These are phyloP conservation scores for Excoecaria agallocha DNA, from an alignment of 345 rosid genomes.

Conservation along the genomic window DNA sequence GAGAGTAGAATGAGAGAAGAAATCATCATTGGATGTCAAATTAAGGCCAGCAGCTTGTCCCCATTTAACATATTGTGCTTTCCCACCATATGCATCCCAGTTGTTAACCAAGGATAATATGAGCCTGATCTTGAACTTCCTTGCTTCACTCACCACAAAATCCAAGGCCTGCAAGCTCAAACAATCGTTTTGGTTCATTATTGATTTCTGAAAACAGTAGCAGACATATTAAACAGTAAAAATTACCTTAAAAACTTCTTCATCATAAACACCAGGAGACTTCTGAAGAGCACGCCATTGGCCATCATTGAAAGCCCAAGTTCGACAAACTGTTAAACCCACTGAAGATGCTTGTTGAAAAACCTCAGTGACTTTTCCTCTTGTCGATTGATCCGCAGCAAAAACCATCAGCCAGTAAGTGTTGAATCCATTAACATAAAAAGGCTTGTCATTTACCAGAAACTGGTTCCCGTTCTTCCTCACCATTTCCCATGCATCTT, in stretches of 20 bases:
- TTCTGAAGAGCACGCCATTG: slow-evolving; percentile 97
- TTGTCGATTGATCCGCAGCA: slow-evolving; percentile 84
- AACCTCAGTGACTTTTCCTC: slow-evolving; percentile 74
- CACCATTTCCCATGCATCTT: slow-evolving; percentile 76
- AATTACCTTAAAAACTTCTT: slow-evolving; percentile 78
- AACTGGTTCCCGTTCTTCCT: slow-evolving; percentile 71
- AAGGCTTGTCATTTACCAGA: slow-evolving; percentile 62
- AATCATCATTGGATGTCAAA: slow-evolving; percentile 86
- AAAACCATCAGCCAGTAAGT: slow-evolving; percentile 96
- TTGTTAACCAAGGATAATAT: slow-evolving; percentile 76
- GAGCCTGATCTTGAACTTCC: slow-evolving; percentile 84
- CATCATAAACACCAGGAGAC: slow-evolving; percentile 82
- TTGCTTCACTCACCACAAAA: slow-evolving; percentile 90
- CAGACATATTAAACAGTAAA: slow-evolving; percentile 1
- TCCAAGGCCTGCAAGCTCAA: slow-evolving; percentile 66
- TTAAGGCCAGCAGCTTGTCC: slow-evolving; percentile 82
- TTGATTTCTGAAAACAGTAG: background rate
- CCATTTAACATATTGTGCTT: slow-evolving; percentile 92
- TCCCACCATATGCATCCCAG: slow-evolving; percentile 96
- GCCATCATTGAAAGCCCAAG: slow-evolving; percentile 98
- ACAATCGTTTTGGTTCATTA: background rate
- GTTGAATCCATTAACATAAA: slow-evolving; percentile 93
- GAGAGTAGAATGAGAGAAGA: slow-evolving; percentile 81
- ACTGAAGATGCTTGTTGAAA: slow-evolving; percentile 85
- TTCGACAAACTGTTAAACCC: slow-evolving; percentile 87